A percentile compares a stretch with the other conserved stretches of the same genome.
phyloP scores from a whole-genome alignment of 768 basidiomycete species.

The Xanthoconium purpureum region DNA sequence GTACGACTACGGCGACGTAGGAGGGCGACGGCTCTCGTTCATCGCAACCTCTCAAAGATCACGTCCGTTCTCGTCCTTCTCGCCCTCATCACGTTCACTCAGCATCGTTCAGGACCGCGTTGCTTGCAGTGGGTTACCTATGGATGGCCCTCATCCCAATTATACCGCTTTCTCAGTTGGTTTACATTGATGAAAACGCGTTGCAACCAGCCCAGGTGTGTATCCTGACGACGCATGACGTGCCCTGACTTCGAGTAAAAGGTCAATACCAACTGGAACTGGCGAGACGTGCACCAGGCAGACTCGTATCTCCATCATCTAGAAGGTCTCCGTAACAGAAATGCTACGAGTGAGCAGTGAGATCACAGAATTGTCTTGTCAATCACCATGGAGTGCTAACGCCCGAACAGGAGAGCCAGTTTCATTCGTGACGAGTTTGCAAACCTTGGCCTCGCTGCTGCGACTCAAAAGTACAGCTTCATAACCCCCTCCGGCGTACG shows the following conservation, averaged over 20 bases:
- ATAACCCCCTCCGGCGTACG: slow-evolving; percentile 48
- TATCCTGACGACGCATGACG: not conserved
- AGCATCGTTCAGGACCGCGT: slow-evolving; percentile 41
- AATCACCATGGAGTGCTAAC: not conserved
- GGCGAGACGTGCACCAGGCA: slow-evolving; percentile 85
- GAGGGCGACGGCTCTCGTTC: slow-evolving; percentile 33
- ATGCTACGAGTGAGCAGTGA: slow-evolving; percentile 72
- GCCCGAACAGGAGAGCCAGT: slow-evolving; percentile 53
- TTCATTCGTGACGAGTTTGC: slow-evolving; percentile 63
- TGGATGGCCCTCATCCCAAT: slow-evolving; percentile 84
- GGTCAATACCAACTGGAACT: slow-evolving; percentile 91
- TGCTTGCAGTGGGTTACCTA: slow-evolving; percentile 67
- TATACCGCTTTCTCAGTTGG: slow-evolving; percentile 56
- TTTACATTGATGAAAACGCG: slow-evolving; percentile 95
- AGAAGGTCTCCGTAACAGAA: slow-evolving; percentile 57
- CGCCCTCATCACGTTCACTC: not conserved
- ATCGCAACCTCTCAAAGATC: slow-evolving; percentile 31
- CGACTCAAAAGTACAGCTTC: slow-evolving; percentile 68
- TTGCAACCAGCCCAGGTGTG: slow-evolving; percentile 86
- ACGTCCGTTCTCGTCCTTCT: slow-evolving; percentile 21
- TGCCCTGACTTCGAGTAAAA: slow-evolving; percentile 31
- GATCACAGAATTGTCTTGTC: slow-evolving; percentile 25
- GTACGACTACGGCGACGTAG: slow-evolving; percentile 47
- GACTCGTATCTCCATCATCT: slow-evolving; percentile 76
- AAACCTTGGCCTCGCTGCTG: slow-evolving; percentile 69